phyloP scores from a whole-genome alignment of 2,329 filamentous ascomycete species.

The Ascochyta viciae-villosae region DNA sequence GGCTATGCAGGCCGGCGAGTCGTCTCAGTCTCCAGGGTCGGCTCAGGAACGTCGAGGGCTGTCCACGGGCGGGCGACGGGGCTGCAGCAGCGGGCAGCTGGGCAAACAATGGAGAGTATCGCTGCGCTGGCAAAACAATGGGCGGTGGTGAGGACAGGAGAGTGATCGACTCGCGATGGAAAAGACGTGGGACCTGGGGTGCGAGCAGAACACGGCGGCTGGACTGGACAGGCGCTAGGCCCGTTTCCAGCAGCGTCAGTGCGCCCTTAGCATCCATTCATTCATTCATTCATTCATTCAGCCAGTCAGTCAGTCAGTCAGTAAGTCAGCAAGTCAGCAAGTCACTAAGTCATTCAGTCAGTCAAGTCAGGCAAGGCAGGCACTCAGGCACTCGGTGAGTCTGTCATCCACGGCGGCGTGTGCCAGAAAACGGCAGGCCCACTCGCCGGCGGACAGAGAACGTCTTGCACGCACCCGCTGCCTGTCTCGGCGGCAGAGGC shows the following conservation, averaged over 20 bases:
- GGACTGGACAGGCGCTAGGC: slow-evolving; percentile 23
- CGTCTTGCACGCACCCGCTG: not conserved
- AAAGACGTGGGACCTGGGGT: slow-evolving; percentile 26
- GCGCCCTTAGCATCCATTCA: not conserved
- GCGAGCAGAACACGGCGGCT: slow-evolving; percentile 26
- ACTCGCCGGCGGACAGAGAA: not conserved
- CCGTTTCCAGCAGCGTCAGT: slow-evolving; percentile 22
- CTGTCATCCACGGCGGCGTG: too few relatives aligned
- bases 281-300: too few relatives aligned
- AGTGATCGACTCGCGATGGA: slow-evolving; percentile 34
- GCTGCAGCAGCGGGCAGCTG: slow-evolving; percentile 29
- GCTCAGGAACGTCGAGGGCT: slow-evolving; percentile 11
- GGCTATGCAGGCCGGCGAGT: slow-evolving; percentile 34
- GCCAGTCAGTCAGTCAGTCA: too few relatives aligned
- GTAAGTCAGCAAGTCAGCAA: too few relatives aligned
- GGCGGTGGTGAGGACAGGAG: slow-evolving; percentile 30
- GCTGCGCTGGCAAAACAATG: slow-evolving; percentile 32
- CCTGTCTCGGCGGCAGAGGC: not conserved
- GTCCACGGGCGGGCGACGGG: slow-evolving; percentile 23
- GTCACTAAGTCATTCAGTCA: too few relatives aligned
- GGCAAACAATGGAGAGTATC: slow-evolving; percentile 22
- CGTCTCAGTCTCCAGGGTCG: slow-evolving; percentile 21
- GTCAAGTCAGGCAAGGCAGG: not conserved
- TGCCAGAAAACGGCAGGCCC: not conserved
- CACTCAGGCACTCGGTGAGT: not conserved